Evolutionary conservation across 192 early-diverging fungal genomes (phyloP).

Genomic region (Coemansia sp.): DNA sequence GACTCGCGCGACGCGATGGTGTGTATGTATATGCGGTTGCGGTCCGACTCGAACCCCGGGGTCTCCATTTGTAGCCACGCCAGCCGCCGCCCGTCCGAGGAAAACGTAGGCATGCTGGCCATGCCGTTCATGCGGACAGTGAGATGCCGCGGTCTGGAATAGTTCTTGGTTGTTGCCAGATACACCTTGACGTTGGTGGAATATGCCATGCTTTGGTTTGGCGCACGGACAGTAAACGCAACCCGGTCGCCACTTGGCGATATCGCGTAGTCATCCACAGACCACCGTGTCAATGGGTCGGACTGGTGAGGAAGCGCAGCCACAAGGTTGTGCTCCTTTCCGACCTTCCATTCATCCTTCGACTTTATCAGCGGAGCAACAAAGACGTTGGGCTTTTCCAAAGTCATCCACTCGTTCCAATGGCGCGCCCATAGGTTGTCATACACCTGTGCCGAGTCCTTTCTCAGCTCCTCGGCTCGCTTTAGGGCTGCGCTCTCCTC

Average conservation of each 20-base stretch:
- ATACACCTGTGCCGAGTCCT: conserved; percentile 60
- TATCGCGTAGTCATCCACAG: conserved; percentile 61
- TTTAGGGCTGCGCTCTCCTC: conserved; percentile 56
- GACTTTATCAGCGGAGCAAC: conserved; percentile 42
- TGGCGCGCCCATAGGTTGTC: conserved; percentile 72
- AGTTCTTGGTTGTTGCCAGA: conserved; percentile 53
- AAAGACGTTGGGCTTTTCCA: conserved; percentile 63
- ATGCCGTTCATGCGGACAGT: conserved; percentile 56
- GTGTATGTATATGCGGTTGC: conserved; percentile 60
- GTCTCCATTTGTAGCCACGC: conserved; percentile 72
- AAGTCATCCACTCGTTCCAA: conserved; percentile 65
- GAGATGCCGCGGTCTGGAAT: conserved; percentile 34
- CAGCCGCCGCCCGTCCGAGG: conserved; percentile 60
- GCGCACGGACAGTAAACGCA: conserved; percentile 65
- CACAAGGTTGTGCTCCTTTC: conserved; percentile 16
- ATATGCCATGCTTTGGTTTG: conserved; percentile 62
- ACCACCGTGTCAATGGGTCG: conserved; percentile 54
- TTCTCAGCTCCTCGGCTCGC: conserved; percentile 27
- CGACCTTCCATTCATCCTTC: conserved; percentile 39
- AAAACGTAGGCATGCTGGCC: conserved; percentile 59
- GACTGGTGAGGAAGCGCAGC: conserved; percentile 49
- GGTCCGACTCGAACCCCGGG: conserved; percentile 67
- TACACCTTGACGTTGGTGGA: conserved; percentile 68
- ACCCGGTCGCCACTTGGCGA: conserved; percentile 60
- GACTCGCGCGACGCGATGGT: conserved; percentile 50